These are phyloP conservation scores for Ganoderma sinense DNA, from an alignment of 1,284 basidiomycete species.

Conservation along the genomic window DNA sequence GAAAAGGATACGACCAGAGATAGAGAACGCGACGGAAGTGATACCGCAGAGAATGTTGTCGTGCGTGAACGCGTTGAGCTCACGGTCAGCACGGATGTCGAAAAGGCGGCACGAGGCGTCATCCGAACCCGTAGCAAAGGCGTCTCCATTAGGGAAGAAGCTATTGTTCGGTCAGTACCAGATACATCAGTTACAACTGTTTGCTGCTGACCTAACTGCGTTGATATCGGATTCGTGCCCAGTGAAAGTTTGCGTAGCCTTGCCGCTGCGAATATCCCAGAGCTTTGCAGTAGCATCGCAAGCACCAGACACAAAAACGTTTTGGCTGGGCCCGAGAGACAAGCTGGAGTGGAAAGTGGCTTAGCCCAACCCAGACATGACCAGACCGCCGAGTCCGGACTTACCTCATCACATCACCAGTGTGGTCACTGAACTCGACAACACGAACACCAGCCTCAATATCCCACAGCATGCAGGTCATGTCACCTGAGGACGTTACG, in stretches of 20 bases:
- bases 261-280: slow-evolving; percentile 98
- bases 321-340: slow-evolving; percentile 93
- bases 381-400: slow-evolving; percentile 33
- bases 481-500: slow-evolving; percentile 96
- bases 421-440: slow-evolving; percentile 98
- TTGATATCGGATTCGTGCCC: slow-evolving; percentile 99
- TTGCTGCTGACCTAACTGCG: slow-evolving; percentile 87
- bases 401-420: slow-evolving; percentile 99
- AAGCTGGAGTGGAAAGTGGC: slow-evolving; percentile 59
- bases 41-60: slow-evolving; percentile 99
- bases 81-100: slow-evolving; percentile 96
- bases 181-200: slow-evolving; percentile 5
- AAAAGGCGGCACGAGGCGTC: slow-evolving; percentile 98
- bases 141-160: slow-evolving; percentile 99
- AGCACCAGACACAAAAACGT: slow-evolving; percentile 97
- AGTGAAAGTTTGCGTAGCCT: slow-evolving; percentile 97
- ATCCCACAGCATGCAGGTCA: slow-evolving; percentile 99
- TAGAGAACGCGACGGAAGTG: slow-evolving; percentile 98
- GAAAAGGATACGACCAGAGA: slow-evolving; percentile 96
- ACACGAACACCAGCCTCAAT: slow-evolving; percentile 96
- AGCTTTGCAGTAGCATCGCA: slow-evolving; percentile 98
- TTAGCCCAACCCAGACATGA: slow-evolving; percentile 9
- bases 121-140: slow-evolving; percentile 98
- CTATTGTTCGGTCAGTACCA: slow-evolving; percentile 49
- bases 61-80: slow-evolving; percentile 96